Evolutionary conservation across 192 early-diverging fungal genomes (phyloP).

Genomic region (Coemansia sp.): DNA sequence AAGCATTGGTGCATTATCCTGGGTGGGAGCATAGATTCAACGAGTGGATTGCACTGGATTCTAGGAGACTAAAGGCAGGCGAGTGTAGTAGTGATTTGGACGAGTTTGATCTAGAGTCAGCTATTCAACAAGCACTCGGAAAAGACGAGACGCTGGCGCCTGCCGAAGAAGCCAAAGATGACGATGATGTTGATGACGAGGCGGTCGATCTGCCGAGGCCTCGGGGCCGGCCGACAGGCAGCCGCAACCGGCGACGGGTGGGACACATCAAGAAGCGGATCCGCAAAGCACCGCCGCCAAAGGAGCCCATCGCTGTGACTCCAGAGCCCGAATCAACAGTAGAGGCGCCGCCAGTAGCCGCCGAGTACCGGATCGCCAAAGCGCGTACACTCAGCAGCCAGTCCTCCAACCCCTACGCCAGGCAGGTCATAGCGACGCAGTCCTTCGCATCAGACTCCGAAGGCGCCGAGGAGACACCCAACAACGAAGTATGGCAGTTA

Average conservation of each 20-base stretch:
- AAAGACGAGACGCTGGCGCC: background rate
- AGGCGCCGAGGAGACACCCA: background rate
- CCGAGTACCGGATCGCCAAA: constrained; percentile 28
- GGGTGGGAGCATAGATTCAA: constrained; percentile 49
- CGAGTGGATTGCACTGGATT: constrained; percentile 49
- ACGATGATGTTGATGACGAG: background rate
- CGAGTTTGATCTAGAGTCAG: constrained; percentile 26
- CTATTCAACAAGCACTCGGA: background rate
- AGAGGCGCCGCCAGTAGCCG: background rate
- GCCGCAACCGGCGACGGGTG: constrained; percentile 38
- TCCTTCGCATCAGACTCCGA: constrained; percentile 13
- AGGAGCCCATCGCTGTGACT: constrained; percentile 15
- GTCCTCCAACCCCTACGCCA: constrained; percentile 43
- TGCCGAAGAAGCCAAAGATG: too few relatives aligned
- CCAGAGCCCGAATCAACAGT: background rate
- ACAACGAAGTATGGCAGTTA: constrained; percentile 40
- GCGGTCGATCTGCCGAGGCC: background rate
- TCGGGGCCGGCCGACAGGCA: constrained; percentile 33
- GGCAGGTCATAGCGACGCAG: constrained; percentile 13
- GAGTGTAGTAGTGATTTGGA: constrained; percentile 13
- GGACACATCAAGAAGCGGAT: constrained; percentile 35
- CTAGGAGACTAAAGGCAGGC: constrained; percentile 30
- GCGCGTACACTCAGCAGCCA: constrained; percentile 22
- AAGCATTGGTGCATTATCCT: constrained; percentile 45
- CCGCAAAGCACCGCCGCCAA: constrained; percentile 18